Evolutionary conservation across 768 basidiomycete genomes (phyloP), one percentile per base, ranked within the genome.

Genomic region (Kwoniella europaea): DNA sequence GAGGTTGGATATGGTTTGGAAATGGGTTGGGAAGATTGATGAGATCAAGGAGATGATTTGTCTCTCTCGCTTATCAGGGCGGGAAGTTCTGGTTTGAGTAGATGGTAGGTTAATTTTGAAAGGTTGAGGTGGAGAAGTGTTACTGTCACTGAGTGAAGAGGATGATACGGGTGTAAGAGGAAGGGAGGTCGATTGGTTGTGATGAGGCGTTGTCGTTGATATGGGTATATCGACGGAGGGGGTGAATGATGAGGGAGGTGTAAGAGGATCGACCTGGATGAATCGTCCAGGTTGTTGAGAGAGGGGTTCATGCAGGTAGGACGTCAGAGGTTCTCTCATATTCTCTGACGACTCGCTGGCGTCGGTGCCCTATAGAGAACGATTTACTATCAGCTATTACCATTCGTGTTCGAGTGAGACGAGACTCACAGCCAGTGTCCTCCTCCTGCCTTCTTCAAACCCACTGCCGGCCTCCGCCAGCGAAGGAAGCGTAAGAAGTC

Each of bases 361-460:
- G 64, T 50, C 68, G 65, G 41, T 35, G 9, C 55, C 57, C 50
- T 44, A 43, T 29, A 50, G 4, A 24, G 0, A 44, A 2, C 4
- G n/a, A 12, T 10, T 22, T 20, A 22, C 16, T 9, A 61, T 29
- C 59, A 27, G 27, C 27, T 27, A 4, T 27, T 27, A 27, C 27
- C 27, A 27, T 27, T 27, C 27, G 44, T n/a, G 35, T 20, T 42
- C 7, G 52, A 10, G 13, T 63, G 27, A 27, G 27, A 27, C 2
- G 27, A 0, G 4, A 64, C 79, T 74, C 66, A 80, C 82, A 73
- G 75, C 72, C 71, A 74, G 77, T 75, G 78, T 74, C 73, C 76
- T 80, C 79, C 80, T 81, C 78, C 79, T 80, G 79, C 81, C 76
- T 74, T 78, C 80, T 74, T 83, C 82, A 83, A 82, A 82, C 76